Base-by-base conservation (phyloP, 805 yeast genomes). In the Metschnikowia noctiluminum region DNA sequence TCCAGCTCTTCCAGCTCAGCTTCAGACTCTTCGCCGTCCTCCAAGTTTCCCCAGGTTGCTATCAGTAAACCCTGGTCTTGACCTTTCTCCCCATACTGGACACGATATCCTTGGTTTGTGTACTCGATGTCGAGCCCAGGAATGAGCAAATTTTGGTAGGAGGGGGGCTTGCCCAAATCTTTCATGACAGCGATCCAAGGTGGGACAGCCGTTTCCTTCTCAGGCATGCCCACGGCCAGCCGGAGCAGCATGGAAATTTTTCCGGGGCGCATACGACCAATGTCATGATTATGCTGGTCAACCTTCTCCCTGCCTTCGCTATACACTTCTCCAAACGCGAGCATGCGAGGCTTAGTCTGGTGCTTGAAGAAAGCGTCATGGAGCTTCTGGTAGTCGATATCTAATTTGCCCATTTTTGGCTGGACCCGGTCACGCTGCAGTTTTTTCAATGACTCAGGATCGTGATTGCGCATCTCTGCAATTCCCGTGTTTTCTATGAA, bases 361-460 rank as follows among this genome's bases (percentile, higher is more conserved):
- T 78, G 70, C 61, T 84, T 85, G 76, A 89, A 91, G 60, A 92
- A 91, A 0, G 97, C 96, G 63, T 88, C 87, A 61, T 89, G 83
- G 16, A 92, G 66, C 54, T 82, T 86, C 53, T 80, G 84, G 62
- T 86, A 91, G 65, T 92, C 97, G 26, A 94, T 78, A 62, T 92
- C 98, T 21, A 92, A 64, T 45, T 82, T 74, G 1, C 95, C 95
- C 82, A 89, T 74, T 62, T 88, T 89, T 0, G 97, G 97, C 63
- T 89, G 97, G 0, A 90, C 95, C 44, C 87, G 75, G 48, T 87
- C 92, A 53, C 97, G 76, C 63, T 85, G 85, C 60, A 79, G 76
- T 59, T 87, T 94, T 61, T 86, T 83, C 56, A 89, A 62, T 1
- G 82, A 74, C 12, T 78, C 69, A 15, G 78, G 82, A 39, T 83